These are phyloP conservation scores for Aspergillus sp. DNA, from an alignment of 2,329 filamentous ascomycete genomes.

Conservation along the genomic window DNA sequence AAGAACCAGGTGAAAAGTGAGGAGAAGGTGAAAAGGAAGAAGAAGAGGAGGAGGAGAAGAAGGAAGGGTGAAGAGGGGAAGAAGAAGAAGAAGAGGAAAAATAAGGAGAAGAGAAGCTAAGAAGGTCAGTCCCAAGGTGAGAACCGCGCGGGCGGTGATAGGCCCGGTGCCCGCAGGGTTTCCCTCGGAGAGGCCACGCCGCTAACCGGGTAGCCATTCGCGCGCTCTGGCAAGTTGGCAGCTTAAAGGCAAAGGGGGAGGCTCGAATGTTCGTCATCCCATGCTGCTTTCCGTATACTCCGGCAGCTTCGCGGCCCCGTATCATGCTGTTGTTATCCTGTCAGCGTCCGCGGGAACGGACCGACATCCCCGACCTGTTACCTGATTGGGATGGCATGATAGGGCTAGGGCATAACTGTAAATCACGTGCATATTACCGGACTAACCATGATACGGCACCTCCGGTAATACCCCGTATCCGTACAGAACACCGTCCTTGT, in stretches of 20 bases:
- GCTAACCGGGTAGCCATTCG: conserved; percentile 10
- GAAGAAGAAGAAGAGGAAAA: background rate
- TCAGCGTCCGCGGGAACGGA: background rate
- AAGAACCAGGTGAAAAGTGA: conserved; percentile 6
- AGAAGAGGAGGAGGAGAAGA: conserved; percentile 1
- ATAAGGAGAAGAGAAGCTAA: too few relatives aligned
- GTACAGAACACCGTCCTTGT: conserved; percentile 15
- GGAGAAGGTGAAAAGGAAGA: conserved; percentile 7
- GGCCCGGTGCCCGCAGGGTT: conserved; percentile 5
- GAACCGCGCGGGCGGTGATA: conserved; percentile 1
- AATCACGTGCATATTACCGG: conserved; percentile 25
- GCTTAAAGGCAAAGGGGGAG: too few relatives aligned
- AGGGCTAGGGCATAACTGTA: conserved; percentile 17
- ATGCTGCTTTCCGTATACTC: too few relatives aligned
- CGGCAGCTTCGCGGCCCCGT: background rate
- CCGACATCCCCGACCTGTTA: background rate
- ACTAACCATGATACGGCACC: conserved; percentile 14
- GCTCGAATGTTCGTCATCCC: too few relatives aligned
- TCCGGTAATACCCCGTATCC: conserved; percentile 11
- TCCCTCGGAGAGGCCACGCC: conserved; percentile 17
- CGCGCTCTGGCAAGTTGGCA: too few relatives aligned
- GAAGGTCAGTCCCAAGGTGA: conserved; percentile 9
- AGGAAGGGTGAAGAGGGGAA: background rate
- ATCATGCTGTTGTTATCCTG: background rate
- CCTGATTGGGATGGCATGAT: background rate